Evolutionary conservation across 1,139 yeast genomes (phyloP).

Genomic region (Nakaseomyces delphensis): DNA sequence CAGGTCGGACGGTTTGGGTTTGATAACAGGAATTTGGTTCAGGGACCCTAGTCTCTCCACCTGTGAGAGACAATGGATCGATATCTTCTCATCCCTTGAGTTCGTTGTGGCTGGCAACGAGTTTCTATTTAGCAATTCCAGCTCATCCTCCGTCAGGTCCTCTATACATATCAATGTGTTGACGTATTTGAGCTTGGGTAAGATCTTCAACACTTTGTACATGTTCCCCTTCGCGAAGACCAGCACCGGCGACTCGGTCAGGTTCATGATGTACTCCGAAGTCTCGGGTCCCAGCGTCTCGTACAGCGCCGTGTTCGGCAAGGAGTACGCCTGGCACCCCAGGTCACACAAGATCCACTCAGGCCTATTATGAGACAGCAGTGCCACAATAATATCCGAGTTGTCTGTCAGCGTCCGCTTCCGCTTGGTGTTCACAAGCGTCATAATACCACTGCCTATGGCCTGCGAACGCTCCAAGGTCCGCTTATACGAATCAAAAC

Average conservation of each 20-base stretch:
- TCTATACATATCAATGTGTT: conserved; percentile 47
- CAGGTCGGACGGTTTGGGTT: conserved; percentile 46
- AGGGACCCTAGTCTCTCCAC: conserved; percentile 47
- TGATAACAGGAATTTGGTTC: conserved; percentile 38
- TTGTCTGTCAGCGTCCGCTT: conserved; percentile 30
- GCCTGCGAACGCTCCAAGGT: conserved; percentile 38
- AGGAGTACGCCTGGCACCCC: conserved; percentile 44
- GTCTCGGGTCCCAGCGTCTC: conserved; percentile 57
- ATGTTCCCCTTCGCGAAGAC: conserved; percentile 43
- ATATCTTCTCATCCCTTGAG: conserved; percentile 20
- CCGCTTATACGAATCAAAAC: conserved; percentile 40
- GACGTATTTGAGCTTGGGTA: conserved; percentile 33
- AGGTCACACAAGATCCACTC: conserved; percentile 58
- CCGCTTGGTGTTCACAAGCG: conserved; percentile 38
- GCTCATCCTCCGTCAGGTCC: conserved; percentile 35
- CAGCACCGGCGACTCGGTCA: conserved; percentile 51
- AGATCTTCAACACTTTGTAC: conserved; percentile 36
- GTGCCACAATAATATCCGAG: conserved; percentile 41
- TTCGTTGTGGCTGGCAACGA: conserved; percentile 17
- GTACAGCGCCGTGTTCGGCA: conserved; percentile 53
- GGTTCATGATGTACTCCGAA: conserved; percentile 47
- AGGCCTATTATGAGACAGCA: conserved; percentile 47
- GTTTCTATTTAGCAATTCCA: conserved; percentile 25
- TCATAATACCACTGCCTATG: conserved; percentile 59
- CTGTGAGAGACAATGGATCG: conserved; percentile 42